Evolutionary conservation across 225 moss, liverwort and hornwort species (phyloP), one percentile per base, ranked within the genome.

Genomic region (Climacium dendroides): DNA sequence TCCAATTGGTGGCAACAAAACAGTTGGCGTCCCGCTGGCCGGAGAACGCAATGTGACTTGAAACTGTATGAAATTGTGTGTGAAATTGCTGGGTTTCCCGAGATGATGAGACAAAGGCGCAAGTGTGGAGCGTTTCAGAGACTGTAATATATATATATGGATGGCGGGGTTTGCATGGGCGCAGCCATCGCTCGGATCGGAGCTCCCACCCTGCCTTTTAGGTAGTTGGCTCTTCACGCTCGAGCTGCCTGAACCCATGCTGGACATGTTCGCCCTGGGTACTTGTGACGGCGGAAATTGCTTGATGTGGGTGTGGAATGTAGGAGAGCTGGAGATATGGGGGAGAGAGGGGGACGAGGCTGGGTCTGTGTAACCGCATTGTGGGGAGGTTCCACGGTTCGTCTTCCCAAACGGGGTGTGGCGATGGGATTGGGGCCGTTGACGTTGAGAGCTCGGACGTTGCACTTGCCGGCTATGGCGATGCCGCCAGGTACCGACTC

Each of bases 201-300:
- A 59, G 41, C 29, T 45, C 45, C 85, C 43, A 72, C 76, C 85
- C 89, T 90, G 89, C 82, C 82, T 85, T 78, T 92, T 83, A 82
- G 85, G 88, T 87, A 59, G 87, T 92, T 91, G 87, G 90, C 90
- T 91, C 88, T 89, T 92, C 91, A 72, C 52, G 83, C 93, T 87
- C 66, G 43, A 26, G 45, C 85, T 59, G 78, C 85, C 75, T 70
- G 48, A 39, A 32, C 6, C 14, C 29, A 5, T 5, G 32, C 9
- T 19, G 11, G 12, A 3, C 18, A 23, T 85, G 54, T 80, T 11
- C 7, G 5, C 4, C 0, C 0, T 0, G 6, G 5, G 32, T 25
- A n/a, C n/a, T 87, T 85, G 6, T 30, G 3, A 1, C 9, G 4
- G 3, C 3, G 52, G 35, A 14, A 28, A 10, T 53, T 64, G 43